These are phyloP conservation scores for Sambucus nigra DNA, from an alignment of 129 eudicot genomes.

Conservation along the genomic window DNA sequence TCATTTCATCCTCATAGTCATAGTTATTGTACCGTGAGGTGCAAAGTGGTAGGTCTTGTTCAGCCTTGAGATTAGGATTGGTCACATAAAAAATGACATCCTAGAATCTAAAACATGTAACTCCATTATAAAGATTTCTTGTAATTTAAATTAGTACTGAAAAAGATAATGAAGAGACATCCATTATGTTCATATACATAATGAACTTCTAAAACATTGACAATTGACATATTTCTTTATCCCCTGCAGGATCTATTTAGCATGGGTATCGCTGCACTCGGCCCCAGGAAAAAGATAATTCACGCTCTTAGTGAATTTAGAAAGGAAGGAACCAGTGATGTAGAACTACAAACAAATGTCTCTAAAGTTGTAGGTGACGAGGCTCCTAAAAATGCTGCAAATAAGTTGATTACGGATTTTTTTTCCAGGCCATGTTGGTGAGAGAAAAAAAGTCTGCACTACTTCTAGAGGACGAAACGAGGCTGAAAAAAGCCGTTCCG, in stretches of 20 bases:
- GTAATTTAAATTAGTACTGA: too few species aligned
- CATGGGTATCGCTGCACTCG: constrained; percentile 90
- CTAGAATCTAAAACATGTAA: too few species aligned
- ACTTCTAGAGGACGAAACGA: constrained; percentile 21
- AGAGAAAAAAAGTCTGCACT: constrained; percentile 19
- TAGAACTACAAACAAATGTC: constrained; percentile 10
- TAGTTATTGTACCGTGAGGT: too few species aligned
- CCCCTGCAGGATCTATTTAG: constrained; percentile 54
- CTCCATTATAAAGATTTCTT: too few species aligned
- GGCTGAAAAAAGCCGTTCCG: constrained; percentile 24
- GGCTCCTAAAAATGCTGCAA: constrained; percentile 30
- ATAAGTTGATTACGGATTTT: constrained; percentile 71
- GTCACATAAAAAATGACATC: too few species aligned
- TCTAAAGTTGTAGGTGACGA: constrained; percentile 23
- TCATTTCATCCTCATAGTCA: too few species aligned
- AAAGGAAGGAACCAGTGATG: constrained; percentile 14
- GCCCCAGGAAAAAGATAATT: constrained; percentile 85
- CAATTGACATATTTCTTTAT: too few species aligned
- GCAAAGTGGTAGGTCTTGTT: too few species aligned
- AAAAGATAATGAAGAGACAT: too few species aligned
- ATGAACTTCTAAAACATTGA: too few species aligned
- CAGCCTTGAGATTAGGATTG: too few species aligned
- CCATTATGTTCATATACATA: too few species aligned
- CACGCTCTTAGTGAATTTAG: constrained; percentile 56
- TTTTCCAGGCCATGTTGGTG: constrained; percentile 48